These are phyloP conservation scores for Usnea hakonensis DNA, from an alignment of 495 filamentous ascomycete genomes.

Conservation along the genomic window DNA sequence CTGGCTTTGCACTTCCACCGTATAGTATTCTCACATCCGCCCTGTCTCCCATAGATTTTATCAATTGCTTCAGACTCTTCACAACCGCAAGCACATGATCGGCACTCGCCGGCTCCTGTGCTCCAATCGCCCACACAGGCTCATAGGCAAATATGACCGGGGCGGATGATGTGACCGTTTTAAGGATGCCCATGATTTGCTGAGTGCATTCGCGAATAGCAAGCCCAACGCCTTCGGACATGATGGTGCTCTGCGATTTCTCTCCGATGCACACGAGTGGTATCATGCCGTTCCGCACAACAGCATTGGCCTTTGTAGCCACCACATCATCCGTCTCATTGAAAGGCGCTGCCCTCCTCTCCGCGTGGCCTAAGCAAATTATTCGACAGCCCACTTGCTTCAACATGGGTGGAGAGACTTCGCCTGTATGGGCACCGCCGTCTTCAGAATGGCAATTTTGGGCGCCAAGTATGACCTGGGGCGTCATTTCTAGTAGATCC, in stretches of 20 bases:
- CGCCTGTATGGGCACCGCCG: constrained; percentile 65
- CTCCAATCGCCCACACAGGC: constrained; percentile 84
- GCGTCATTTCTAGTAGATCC: constrained; percentile 35
- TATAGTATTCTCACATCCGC: constrained; percentile 62
- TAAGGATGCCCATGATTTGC: constrained; percentile 56
- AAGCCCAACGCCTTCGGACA: constrained; percentile 43
- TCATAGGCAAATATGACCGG: constrained; percentile 83
- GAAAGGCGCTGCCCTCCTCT: constrained; percentile 57
- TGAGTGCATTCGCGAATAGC: constrained; percentile 57
- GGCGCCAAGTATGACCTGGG: constrained; percentile 56
- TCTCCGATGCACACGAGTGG: constrained; percentile 80
- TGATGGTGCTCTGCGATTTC: constrained; percentile 37
- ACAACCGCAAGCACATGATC: constrained; percentile 69
- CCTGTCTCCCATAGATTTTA: constrained; percentile 29
- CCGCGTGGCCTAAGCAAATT: constrained; percentile 74
- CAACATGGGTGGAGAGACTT: constrained; percentile 61
- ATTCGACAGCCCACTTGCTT: constrained; percentile 56
- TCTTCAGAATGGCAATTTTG: constrained; percentile 66
- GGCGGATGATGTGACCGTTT: constrained; percentile 45
- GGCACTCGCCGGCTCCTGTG: constrained; percentile 58
- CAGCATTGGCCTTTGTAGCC: constrained; percentile 59
- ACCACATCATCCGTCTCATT: constrained; percentile 60
- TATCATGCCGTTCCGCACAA: constrained; percentile 57
- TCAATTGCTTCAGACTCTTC: constrained; percentile 45
- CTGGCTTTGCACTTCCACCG: constrained; percentile 73